Evolutionary conservation across 2,329 filamentous ascomycete species (phyloP).

Genomic region (Ophiocordyceps robertsii): DNA sequence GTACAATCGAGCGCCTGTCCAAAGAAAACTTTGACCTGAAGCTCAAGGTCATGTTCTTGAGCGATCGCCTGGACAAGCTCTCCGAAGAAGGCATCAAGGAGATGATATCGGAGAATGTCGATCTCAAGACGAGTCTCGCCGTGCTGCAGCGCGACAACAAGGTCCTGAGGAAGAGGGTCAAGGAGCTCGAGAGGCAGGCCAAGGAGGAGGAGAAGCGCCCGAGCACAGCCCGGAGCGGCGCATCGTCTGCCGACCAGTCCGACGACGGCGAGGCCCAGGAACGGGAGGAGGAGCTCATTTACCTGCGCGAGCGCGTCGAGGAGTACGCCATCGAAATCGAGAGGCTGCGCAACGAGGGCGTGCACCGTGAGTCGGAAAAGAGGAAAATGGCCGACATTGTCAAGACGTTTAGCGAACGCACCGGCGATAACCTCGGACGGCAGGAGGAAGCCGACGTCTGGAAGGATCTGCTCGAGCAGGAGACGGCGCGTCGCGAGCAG

Average conservation of each 20-base stretch:
- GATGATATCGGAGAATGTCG: slow-evolving; percentile 95
- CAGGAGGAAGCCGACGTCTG: slow-evolving; percentile 70
- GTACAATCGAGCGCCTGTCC: slow-evolving; percentile 86
- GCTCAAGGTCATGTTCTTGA: slow-evolving; percentile 93
- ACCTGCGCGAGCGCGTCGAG: slow-evolving; percentile 73
- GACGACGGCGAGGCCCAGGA: slow-evolving; percentile 50
- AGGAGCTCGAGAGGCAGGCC: slow-evolving; percentile 74
- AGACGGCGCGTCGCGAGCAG: slow-evolving; percentile 78
- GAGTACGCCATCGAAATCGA: slow-evolving; percentile 77
- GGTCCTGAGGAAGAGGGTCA: slow-evolving; percentile 62
- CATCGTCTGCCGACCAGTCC: slow-evolving; percentile 44
- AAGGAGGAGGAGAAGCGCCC: slow-evolving; percentile 51
- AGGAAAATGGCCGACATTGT: slow-evolving; percentile 74
- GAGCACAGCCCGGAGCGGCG: slow-evolving; percentile 41
- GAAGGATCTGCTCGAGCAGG: slow-evolving; percentile 88
- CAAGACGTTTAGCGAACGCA: slow-evolving; percentile 35
- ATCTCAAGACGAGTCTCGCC: slow-evolving; percentile 80
- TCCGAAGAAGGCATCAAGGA: slow-evolving; percentile 96
- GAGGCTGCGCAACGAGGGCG: slow-evolving; percentile 61
- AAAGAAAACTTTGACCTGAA: slow-evolving; percentile 99
- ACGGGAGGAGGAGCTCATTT: slow-evolving; percentile 74
- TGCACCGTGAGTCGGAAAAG: slow-evolving; percentile 74
- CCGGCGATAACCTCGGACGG: slow-evolving; percentile 33
- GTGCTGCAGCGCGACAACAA: slow-evolving; percentile 88
- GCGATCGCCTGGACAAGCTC: slow-evolving; percentile 80